Evolutionary conservation across 2,329 filamentous ascomycete genomes (phyloP), one percentile per base, ranked within the genome.

Genomic region (Diaporthe citriasiana): DNA sequence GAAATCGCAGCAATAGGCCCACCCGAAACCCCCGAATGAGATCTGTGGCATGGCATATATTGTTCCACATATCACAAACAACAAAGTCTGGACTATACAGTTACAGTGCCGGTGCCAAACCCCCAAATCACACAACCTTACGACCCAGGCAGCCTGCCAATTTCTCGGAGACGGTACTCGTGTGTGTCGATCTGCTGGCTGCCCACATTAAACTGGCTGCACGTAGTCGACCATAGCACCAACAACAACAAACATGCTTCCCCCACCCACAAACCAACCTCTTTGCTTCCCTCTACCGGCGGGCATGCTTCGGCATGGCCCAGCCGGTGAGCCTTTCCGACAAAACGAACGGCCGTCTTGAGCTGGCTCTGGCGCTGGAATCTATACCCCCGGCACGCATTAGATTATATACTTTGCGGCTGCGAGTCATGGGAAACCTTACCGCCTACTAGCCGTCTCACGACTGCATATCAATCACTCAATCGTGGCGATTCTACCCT

Each of bases 391-490:
- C 50, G 63, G 63, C n/a, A 22, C 38, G 25, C 57, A 45, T 25
- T 25, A 45, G 57, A 22, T 25, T 66, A 66, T 66, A 66, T 66
- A 38, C 45, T 66, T 66, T 66, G 12, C 45, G 63, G 45, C 45
- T 66, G 63, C 63, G 70, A 72, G 59, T 72, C 60, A 56, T 55
- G 47, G 35, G 51, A 63, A 72, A 72, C 53, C 57, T 72, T 72
- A 72, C 59, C 59, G 45, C 50, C 56, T 66, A 6, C 71, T 56
- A 63, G 50, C 30, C 71, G 71, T 72, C 71, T 72, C 71, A 72
- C 71, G 35, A 40, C 40, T 57, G 60, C 51, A 55, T 65, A 72
- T 72, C 71, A 72, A 68, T 72, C 72, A 70, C 63, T 73, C 56
- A 60, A 47, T 55, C 55, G 66, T 70, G 65, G 72, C 72, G 51